These are phyloP conservation scores for Alternaria rosae DNA, from an alignment of 2,329 filamentous ascomycete genomes.

Conservation along the genomic window DNA sequence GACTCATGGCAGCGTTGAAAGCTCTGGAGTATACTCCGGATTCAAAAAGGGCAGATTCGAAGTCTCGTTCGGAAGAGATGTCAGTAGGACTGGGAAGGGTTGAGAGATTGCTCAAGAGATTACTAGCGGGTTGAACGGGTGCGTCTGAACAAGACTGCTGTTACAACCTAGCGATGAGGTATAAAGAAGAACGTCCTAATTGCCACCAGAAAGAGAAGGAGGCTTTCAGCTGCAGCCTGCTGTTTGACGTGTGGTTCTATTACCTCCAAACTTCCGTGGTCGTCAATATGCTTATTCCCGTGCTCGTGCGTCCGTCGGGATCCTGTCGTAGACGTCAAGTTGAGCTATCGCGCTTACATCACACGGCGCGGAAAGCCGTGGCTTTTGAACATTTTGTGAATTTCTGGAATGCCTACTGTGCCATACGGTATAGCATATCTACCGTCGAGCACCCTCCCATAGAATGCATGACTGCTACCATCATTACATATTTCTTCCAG, in stretches of 20 bases:
- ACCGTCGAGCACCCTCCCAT: background rate
- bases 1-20: background rate
- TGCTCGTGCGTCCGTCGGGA: rapidly evolving
- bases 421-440: background rate
- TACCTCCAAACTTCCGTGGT: background rate
- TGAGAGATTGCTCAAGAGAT: background rate
- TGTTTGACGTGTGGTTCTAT: background rate
- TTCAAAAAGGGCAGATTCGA: background rate
- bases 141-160: background rate
- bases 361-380: background rate
- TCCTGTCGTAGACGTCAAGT: background rate
- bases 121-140: background rate
- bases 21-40: background rate
- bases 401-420: slow-evolving; percentile 10
- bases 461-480: background rate
- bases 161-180: background rate
- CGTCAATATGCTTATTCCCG: background rate
- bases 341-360: background rate
- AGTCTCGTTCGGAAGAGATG: background rate
- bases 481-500: background rate
- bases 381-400: background rate
- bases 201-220: background rate
- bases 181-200: background rate
- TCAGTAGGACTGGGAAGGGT: background rate
- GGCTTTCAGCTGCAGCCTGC: background rate